Evolutionary conservation across 192 early-diverging fungal genomes (phyloP).

Genomic region (Coemansia sp.): DNA sequence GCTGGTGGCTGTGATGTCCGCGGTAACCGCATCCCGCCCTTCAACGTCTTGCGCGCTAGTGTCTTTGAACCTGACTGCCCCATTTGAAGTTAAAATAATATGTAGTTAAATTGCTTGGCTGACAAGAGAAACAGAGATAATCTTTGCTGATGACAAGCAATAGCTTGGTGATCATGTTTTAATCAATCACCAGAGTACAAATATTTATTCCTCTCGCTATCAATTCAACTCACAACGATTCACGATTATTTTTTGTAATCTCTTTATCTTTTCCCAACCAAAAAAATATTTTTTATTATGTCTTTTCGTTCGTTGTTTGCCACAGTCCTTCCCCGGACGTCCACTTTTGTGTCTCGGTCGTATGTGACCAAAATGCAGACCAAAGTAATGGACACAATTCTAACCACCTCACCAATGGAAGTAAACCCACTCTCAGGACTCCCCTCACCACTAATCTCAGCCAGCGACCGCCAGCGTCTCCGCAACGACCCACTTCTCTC

Average conservation of each 20-base stretch:
- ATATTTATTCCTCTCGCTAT: background rate
- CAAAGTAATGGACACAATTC: slow-evolving; percentile 18
- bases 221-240: background rate
- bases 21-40: slow-evolving; percentile 26
- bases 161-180: background rate
- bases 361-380: slow-evolving; percentile 40
- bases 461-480: slow-evolving; percentile 47
- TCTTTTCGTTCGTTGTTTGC: slow-evolving; percentile 21
- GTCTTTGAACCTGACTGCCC: slow-evolving; percentile 37
- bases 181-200: background rate
- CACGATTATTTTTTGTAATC: background rate
- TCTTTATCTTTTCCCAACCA: background rate
- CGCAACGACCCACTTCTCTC: slow-evolving; percentile 67
- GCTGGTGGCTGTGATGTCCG: slow-evolving; percentile 20
- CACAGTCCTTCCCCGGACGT: background rate
- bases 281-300: background rate
- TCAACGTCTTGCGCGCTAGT: background rate
- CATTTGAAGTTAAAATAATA: slow-evolving; percentile 12
- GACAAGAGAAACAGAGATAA: background rate
- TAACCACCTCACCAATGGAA: slow-evolving; percentile 18
- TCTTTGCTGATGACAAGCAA: background rate
- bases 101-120: background rate
- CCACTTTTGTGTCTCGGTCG: background rate
- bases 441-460: slow-evolving; percentile 32
- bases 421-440: slow-evolving; percentile 26